Base-by-base conservation (phyloP, 2,329 filamentous ascomycete species). In the Ceratocystis destructans region DNA sequence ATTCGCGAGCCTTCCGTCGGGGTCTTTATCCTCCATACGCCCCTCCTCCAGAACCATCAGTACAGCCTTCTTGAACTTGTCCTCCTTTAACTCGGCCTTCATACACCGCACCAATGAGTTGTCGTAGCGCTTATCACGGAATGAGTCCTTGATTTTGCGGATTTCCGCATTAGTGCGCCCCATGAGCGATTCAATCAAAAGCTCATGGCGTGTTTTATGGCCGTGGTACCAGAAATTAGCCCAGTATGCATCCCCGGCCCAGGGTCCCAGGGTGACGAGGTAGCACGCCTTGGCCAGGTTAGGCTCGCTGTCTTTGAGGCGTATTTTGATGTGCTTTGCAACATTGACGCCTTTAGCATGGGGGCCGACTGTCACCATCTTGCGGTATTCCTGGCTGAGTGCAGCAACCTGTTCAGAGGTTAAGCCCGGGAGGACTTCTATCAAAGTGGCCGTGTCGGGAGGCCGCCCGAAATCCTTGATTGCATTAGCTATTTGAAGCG, bases 171-270 rank as follows among this genome's bases (percentile, higher is more conserved):
- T 96, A 33, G 86, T 85, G 5, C 92, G 85, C 0, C 94, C 94
- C 85, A 96, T 96, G 22, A 99, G 82, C 5, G 87, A 85, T 76
- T 99, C 94, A 71, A 97, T 96, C 64, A 99, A 82, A 45, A 99
- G 80, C 75, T 97, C 93, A 5, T 92, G 85, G 2, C 90, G 83
- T 6, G 87, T 89, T 71, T 87, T 89, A 75, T 93, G 88, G 46
- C 87, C 87, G 73, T 96, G 93, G 77, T 96, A 97, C 87, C 91
- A 97, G 76, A 90, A 96, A 75, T 96, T 97, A 68, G 93, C 91
- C 92, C 94, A 99, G 79, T 96, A 96, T 0, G 90, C 90, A 75
- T 99, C 94, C 71, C 86, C 87, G 77, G 96, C 94, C 87, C 91
- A 97, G 64, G 83, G 83, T 8, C 94, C 94, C 0, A 97, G 82